Evolutionary conservation across 441 rosid species (phyloP).

Genomic region (Gossypium davidsonii): DNA sequence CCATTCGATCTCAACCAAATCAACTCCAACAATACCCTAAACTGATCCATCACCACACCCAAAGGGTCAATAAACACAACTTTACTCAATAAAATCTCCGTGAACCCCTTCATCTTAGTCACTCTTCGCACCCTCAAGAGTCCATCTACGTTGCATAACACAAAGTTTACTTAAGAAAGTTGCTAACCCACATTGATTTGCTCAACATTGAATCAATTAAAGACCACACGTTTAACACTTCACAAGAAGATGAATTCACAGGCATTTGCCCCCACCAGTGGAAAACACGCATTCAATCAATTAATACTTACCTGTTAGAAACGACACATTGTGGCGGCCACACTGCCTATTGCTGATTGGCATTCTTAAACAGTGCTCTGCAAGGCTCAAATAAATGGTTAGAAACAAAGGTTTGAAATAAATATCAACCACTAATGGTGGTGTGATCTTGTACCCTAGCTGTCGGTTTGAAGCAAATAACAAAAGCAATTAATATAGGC

Average conservation of each 20-base stretch:
- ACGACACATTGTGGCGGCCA: neutral
- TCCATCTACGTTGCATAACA: no score
- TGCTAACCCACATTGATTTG: no score
- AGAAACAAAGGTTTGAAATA: neutral
- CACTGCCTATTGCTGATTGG: neutral
- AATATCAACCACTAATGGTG: conserved; percentile 7
- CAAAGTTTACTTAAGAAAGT: no score
- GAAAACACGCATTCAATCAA: neutral
- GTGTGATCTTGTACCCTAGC: neutral
- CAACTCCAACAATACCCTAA: no score
- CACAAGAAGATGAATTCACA: neutral
- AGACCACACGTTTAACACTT: neutral
- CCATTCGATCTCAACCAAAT: no score
- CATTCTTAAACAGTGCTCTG: neutral
- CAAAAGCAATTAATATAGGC: neutral
- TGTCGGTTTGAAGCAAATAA: neutral
- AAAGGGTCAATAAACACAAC: no score
- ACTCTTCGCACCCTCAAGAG: no score
- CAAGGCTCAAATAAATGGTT: neutral
- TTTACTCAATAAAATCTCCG: no score
- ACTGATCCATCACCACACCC: no score
- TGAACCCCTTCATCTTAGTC: no score
- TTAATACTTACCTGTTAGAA: neutral
- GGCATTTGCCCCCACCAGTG: neutral
- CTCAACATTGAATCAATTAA: no score